Percentiles rank a stretch among this genome's conserved stretches.
Evolutionary conservation across 768 basidiomycete genomes (phyloP).

Genomic region (Candolleomyces eurysporus): DNA sequence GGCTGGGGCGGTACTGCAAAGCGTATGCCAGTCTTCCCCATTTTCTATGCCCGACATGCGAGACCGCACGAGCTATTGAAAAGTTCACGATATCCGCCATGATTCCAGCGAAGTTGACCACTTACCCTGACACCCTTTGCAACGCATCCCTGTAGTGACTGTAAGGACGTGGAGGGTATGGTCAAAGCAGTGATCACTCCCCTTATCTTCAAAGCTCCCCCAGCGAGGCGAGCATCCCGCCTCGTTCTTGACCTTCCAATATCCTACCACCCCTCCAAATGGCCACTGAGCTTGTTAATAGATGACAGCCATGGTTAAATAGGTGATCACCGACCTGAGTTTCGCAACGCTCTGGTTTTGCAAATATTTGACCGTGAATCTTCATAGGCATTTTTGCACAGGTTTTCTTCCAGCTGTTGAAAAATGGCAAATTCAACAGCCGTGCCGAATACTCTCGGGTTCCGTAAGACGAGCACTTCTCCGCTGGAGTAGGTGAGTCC

Average conservation of each 20-base stretch:
- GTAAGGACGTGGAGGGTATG: neutral
- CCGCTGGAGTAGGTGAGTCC: conserved; percentile 20
- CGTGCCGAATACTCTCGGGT: conserved; percentile 29
- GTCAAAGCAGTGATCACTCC: conserved; percentile 8
- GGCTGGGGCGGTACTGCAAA: conserved; percentile 30
- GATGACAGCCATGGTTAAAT: neutral
- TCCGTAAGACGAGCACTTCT: conserved; percentile 26
- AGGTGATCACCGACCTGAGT: conserved; percentile 19
- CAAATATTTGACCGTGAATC: conserved; percentile 23
- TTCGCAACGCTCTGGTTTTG: conserved; percentile 26
- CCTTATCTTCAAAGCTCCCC: conserved; percentile 28
- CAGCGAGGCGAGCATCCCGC: conserved; percentile 27
- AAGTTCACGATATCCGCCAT: neutral
- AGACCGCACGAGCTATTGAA: conserved; percentile 26
- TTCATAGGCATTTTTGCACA: conserved; percentile 25
- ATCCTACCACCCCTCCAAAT: conserved; percentile 27
- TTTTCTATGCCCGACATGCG: conserved; percentile 26
- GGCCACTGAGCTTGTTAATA: conserved; percentile 20
- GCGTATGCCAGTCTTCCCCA: conserved; percentile 22
- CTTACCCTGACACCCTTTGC: conserved; percentile 21
- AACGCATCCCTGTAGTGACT: conserved; percentile 25
- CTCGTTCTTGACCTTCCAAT: conserved; percentile 28
- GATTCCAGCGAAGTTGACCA: conserved; percentile 9
- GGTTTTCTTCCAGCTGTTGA: conserved; percentile 21
- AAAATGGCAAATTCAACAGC: conserved; percentile 24